Evolutionary conservation across 768 basidiomycete genomes (phyloP).

Genomic region (Kwoniella sp.): DNA sequence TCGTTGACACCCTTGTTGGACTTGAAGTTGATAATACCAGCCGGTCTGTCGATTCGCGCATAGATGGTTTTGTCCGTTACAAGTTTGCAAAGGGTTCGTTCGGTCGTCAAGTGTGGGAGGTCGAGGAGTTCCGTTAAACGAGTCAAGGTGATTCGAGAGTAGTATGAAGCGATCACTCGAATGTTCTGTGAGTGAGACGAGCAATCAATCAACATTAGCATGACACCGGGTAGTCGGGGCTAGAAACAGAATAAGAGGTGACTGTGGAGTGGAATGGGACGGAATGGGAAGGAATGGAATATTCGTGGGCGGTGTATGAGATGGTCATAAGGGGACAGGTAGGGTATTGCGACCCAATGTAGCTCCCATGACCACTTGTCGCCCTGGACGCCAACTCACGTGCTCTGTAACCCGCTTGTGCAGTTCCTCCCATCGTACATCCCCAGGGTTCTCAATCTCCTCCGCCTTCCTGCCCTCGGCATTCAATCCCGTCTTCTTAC

Average conservation of each 20-base stretch:
- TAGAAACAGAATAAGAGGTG: no score
- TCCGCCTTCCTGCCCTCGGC: constrained; percentile 48
- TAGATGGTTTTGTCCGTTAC: constrained; percentile 90
- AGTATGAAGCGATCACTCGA: constrained; percentile 90
- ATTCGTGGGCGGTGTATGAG: neutral
- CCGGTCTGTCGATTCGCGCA: constrained; percentile 89
- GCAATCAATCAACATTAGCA: neutral
- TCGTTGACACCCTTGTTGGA: constrained; percentile 81
- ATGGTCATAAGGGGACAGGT: no score
- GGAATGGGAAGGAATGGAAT: no score
- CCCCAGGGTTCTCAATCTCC: constrained; percentile 53
- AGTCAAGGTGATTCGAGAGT: constrained; percentile 82
- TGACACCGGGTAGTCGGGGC: no score
- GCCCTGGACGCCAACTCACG: constrained; percentile 64
- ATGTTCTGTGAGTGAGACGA: constrained; percentile 68
- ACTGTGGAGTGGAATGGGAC: no score
- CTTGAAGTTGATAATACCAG: constrained; percentile 84
- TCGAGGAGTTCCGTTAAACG: constrained; percentile 86
- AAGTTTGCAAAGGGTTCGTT: constrained; percentile 81
- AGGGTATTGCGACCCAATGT: no score
- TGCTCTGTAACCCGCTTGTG: constrained; percentile 96
- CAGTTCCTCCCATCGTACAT: constrained; percentile 87
- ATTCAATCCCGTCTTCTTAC: constrained; percentile 47
- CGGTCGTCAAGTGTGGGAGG: constrained; percentile 76
- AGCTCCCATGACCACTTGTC: no score